Evolutionary conservation across 23 red algal genomes (phyloP), one percentile per base, ranked within the genome.

Genomic region (Pyropia haitanensis): DNA sequence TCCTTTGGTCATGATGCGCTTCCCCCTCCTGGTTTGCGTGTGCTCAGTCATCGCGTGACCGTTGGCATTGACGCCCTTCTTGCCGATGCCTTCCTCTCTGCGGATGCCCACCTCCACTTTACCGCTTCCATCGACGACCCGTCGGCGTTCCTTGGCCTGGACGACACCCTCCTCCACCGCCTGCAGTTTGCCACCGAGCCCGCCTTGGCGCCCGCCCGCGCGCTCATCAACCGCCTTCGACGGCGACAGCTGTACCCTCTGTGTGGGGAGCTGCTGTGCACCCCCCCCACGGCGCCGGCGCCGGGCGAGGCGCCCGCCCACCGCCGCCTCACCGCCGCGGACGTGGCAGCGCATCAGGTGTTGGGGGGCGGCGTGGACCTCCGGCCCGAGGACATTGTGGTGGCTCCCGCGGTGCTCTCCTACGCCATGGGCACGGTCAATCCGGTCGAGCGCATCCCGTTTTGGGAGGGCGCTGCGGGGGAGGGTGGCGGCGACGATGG

Each of bases 1-100:
- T 75, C 9, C 15, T 23, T 65, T 23, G 19, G 14, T 2, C 6
- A 54, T 54, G 19, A 18, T 60, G 8, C 55, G 10, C 7, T 8
- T 12, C 25, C 58, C 51, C 60, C 57, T 31, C 53, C 60, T 13
- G 39, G 17, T 1, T 14, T 22, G 16, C 69, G 63, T 33, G 78
- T 98, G 21, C 91, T 91, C 56, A 91, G 91, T 27, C 94, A 98
- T 44, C 85, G 79, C 31, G 79, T 86, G 15, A 68, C 81, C 8
- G 67, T 83, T 23, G 79, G 75, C 21, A 81, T 89, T 20, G 94
- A 90, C 44, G 85, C 68, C 15, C 91, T 98, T 80, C 20, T 88
- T 44, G 65, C 70, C 14, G 94, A 98, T 31, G 80, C 83, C 14
- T 79, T 98, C 58, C 58, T 98, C 14, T 34, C 75, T 39, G 94